Percentiles rank a stretch among this genome's conserved stretches.
Evolutionary conservation across 768 basidiomycete genomes (phyloP).

Genomic region (Leccinum sublutescens): DNA sequence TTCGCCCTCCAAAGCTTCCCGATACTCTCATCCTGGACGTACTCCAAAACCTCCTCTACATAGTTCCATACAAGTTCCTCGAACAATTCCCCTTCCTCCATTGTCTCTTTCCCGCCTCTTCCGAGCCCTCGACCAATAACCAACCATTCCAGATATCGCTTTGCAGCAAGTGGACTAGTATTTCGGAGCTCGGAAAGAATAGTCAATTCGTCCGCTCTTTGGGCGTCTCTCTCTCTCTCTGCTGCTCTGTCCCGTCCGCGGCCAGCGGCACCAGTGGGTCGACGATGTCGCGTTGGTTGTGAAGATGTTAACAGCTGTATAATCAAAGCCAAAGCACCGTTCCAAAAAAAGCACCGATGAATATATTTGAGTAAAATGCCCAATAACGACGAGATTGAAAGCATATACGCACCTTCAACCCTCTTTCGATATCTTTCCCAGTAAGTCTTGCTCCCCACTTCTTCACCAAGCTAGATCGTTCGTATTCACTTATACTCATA

Average conservation of each 20-base stretch:
- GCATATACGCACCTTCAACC: slow-evolving; percentile 54
- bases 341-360: neutral
- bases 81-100: slow-evolving; percentile 46
- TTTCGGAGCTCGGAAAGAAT: slow-evolving; percentile 31
- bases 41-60: slow-evolving; percentile 49
- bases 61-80: slow-evolving; percentile 58
- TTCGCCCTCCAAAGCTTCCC: slow-evolving; percentile 72
- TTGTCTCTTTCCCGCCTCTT: slow-evolving; percentile 23
- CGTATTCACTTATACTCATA: slow-evolving; percentile 17
- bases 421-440: slow-evolving; percentile 63
- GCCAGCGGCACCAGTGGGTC: slow-evolving; percentile 17
- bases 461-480: slow-evolving; percentile 60
- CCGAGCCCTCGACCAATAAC: slow-evolving; percentile 59
- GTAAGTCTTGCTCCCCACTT: slow-evolving; percentile 83
- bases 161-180: slow-evolving; percentile 44
- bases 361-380: neutral
- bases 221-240: slow-evolving; percentile 23
- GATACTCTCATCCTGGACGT: slow-evolving; percentile 48
- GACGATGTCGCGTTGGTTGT: slow-evolving; percentile 18
- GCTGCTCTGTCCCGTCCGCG: slow-evolving; percentile 23
- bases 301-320: slow-evolving; percentile 23
- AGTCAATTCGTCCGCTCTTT: slow-evolving; percentile 23
- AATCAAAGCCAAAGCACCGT: neutral
- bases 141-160: slow-evolving; percentile 77
- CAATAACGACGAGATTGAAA: neutral